Evolutionary conservation across 331 rosid genomes (phyloP).

Genomic region (Quercus tomentella): DNA sequence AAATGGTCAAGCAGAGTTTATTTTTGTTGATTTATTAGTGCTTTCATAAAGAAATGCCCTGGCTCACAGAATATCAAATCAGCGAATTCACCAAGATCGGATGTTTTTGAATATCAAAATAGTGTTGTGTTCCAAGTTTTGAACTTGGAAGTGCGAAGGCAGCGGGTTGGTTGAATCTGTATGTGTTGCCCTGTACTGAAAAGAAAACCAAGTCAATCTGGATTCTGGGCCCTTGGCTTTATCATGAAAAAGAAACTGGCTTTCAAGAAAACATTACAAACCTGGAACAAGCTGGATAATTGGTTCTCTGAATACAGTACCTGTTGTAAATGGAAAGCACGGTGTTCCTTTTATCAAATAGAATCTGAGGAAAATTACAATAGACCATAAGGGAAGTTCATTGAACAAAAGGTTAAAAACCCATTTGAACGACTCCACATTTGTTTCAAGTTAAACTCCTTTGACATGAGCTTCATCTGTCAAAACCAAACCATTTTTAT

Average conservation of each 20-base stretch:
- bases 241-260: neutral
- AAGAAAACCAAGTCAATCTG: constrained; percentile 7
- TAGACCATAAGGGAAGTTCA: neutral
- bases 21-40: too few relatives aligned
- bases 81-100: too few relatives aligned
- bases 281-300: constrained; percentile 96
- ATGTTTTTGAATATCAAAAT: too few relatives aligned
- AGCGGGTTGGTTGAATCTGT: too few relatives aligned
- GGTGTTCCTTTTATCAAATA: neutral
- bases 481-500: constrained; percentile 18
- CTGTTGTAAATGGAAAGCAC: constrained; percentile 37
- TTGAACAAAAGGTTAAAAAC: constrained; percentile 51
- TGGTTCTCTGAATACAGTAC: constrained; percentile 97
- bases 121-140: too few relatives aligned
- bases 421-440: constrained; percentile 68
- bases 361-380: constrained; percentile 2
- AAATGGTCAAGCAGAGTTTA: too few relatives aligned
- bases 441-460: constrained; percentile 44
- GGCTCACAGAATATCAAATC: too few relatives aligned
- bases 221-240: neutral
- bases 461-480: constrained; percentile 49
- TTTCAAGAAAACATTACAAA: constrained; percentile 25
- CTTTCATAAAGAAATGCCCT: too few relatives aligned
- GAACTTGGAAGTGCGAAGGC: too few relatives aligned
- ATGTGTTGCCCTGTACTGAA: constrained; percentile 21